phyloP scores from a whole-genome alignment of 192 early-diverging fungal species.

The Backusella psychrophila region DNA sequence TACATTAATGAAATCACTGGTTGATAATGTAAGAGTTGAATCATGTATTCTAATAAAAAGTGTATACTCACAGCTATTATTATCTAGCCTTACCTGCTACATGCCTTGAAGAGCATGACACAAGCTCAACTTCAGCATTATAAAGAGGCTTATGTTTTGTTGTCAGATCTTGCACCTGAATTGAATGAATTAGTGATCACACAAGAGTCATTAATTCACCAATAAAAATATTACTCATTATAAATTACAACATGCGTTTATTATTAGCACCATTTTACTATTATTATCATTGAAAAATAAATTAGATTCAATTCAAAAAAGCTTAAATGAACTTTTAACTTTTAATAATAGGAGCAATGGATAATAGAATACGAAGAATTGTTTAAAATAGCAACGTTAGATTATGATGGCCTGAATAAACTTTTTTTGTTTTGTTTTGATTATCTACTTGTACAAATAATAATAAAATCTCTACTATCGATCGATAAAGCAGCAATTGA shows the following conservation, averaged over 20 bases:
- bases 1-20: background rate
- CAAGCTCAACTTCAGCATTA: background rate
- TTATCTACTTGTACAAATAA: too few species aligned
- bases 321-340: too few species aligned
- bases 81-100: background rate
- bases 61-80: background rate
- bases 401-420: background rate
- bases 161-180: slow-evolving; percentile 1
- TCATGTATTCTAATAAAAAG: too few species aligned
- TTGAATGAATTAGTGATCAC: background rate
- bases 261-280: background rate
- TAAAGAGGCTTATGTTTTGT: background rate
- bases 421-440: background rate
- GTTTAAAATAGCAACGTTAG: too few species aligned
- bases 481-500: too few species aligned
- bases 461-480: too few species aligned
- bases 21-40: background rate
- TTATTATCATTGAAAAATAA: background rate
- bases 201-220: background rate
- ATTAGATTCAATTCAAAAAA: background rate
- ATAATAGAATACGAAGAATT: too few species aligned
- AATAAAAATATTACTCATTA: background rate
- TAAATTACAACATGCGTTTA: background rate
- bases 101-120: background rate
- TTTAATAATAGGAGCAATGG: too few species aligned